Conservation (phyloP, 2,329 filamentous ascomycete species). For the Fusarium tanahbumbuense region DNA sequence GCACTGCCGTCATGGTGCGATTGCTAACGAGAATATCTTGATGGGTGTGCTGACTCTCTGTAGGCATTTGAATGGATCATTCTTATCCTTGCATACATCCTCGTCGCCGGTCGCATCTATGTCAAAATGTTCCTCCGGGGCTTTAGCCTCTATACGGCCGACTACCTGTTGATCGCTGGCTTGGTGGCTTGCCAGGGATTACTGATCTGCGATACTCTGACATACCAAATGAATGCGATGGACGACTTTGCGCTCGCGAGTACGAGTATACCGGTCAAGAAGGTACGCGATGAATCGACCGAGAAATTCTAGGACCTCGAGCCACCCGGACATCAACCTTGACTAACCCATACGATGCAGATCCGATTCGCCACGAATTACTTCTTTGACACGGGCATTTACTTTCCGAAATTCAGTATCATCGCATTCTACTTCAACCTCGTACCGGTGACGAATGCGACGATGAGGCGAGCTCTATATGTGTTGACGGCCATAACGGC, state of each 20-base stretch:
- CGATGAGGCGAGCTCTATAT: neutral
- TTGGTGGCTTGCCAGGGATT: neutral
- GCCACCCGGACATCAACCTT: no score
- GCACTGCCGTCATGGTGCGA: neutral
- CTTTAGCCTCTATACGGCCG: neutral
- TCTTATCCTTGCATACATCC: neutral
- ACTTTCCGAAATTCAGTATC: conserved; percentile 18
- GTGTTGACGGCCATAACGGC: neutral
- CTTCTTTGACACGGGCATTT: conserved; percentile 17
- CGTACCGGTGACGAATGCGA: neutral
- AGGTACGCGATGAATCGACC: neutral
- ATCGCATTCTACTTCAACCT: conserved; percentile 7
- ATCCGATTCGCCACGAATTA: conserved; percentile 14
- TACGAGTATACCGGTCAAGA: neutral
- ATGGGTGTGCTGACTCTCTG: no score
- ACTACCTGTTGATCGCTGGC: neutral
- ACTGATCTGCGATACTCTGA: conserved; percentile 8
- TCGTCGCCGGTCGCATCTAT: conserved; percentile 9
- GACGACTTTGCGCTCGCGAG: conserved; percentile 2
- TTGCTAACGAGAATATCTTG: no score
- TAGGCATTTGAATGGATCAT: conserved; percentile 16
- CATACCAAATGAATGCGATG: conserved; percentile 4
- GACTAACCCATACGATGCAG: neutral
- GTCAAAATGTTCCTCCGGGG: neutral
- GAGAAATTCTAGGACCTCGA: no score